A percentile compares a stretch with the other conserved stretches of the same genome.
phyloP scores from a whole-genome alignment of 345 rosid species.

The Turnera subulata region DNA sequence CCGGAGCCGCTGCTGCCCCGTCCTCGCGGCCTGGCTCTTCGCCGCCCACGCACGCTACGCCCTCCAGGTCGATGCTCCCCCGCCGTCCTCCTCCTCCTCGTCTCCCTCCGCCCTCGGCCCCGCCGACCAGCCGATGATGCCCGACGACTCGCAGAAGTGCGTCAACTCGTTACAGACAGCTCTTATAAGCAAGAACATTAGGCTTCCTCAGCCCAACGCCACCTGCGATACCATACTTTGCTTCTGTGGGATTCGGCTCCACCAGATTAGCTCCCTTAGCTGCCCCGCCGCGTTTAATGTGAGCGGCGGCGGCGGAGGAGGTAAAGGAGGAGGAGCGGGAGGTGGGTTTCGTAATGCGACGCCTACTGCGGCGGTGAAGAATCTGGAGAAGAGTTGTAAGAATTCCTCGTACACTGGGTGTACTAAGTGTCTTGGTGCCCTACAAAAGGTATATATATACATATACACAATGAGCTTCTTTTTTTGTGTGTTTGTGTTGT shows the following conservation, averaged over 20 bases:
- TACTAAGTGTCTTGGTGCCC: constrained; percentile 90
- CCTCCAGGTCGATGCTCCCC: too few species aligned
- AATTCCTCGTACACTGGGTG: constrained; percentile 92
- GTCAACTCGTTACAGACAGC: constrained; percentile 85
- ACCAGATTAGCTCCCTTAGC: constrained; percentile 87
- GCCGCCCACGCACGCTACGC: constrained; percentile 94
- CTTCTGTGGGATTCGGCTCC: constrained; percentile 94
- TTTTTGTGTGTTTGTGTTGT: too few species aligned
- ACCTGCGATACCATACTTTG: constrained; percentile 86
- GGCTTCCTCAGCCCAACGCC: constrained; percentile 75
- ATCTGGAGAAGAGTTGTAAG: constrained; percentile 80
- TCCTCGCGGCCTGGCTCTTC: constrained; percentile 91
- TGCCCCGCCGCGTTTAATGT: constrained; percentile 95
- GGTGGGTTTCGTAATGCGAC: constrained; percentile 64
- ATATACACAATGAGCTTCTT: neutral
- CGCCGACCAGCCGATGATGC: constrained; percentile 82
- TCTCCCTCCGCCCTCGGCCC: constrained; percentile 37
- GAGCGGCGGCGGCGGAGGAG: too few species aligned
- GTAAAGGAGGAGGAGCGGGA: too few species aligned
- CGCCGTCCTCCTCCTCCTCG: constrained; percentile 41
- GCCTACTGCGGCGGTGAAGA: constrained; percentile 82
- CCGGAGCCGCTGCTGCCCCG: constrained; percentile 94
- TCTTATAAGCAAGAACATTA: constrained; percentile 66
- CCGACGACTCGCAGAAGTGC: constrained; percentile 95
- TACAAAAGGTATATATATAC: constrained; percentile 61